Percentiles rank a stretch among this genome's conserved stretches.
Conservation (phyloP, 257 asterid species). For the Lithospermum erythrorhizon region DNA sequence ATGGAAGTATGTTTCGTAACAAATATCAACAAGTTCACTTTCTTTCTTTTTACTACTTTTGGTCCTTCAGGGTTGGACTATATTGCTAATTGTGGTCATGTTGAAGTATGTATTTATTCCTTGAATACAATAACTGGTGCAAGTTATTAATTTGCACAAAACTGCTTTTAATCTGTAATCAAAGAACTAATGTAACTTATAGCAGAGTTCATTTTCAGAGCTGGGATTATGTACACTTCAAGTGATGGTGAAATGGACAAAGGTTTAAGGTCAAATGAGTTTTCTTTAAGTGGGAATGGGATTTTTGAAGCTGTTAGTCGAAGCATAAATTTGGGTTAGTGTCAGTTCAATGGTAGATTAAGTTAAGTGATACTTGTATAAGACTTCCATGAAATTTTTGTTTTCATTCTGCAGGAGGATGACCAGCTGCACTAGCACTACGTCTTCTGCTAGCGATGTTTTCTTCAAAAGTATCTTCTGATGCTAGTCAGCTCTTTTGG, state of each 20-base stretch:
- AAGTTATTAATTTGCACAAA: no score
- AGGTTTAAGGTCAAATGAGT: constrained; percentile 55
- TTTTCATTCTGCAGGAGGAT: constrained; percentile 42
- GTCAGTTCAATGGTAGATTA: background rate
- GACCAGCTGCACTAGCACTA: constrained; percentile 79
- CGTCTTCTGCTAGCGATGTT: constrained; percentile 69
- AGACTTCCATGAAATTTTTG: constrained; percentile 2
- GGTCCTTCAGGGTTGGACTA: no score
- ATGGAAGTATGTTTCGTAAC: no score
- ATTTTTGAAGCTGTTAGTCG: constrained; percentile 83
- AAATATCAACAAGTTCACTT: background rate
- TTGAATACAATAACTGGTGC: no score
- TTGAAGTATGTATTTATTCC: no score
- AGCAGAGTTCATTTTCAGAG: constrained; percentile 73
- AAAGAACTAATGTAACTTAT: constrained; percentile 43
- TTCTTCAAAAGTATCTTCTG: constrained; percentile 72
- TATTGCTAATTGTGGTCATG: no score
- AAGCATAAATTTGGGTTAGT: constrained; percentile 74
- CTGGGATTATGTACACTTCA: constrained; percentile 82
- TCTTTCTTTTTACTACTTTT: constrained; percentile 18
- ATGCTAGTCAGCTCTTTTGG: constrained; percentile 72
- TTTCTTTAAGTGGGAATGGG: constrained; percentile 69
- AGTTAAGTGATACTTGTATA: background rate
- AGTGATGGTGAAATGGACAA: constrained; percentile 38
- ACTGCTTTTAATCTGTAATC: no score